These are phyloP conservation scores for Tricholomella constricta DNA, from an alignment of 768 basidiomycete species.

Conservation along the genomic window DNA sequence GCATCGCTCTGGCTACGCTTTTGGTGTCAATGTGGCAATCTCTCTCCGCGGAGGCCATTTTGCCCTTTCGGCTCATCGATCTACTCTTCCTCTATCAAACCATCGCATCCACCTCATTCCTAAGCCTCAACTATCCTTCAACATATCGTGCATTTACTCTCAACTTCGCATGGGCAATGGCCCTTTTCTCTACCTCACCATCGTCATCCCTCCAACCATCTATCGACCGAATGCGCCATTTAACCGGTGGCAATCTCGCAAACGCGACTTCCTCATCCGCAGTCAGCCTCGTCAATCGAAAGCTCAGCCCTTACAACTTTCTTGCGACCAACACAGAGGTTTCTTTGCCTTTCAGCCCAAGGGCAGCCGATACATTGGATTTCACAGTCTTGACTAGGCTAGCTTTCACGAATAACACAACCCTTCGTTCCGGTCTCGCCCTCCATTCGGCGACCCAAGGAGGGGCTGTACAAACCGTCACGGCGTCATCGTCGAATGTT, in stretches of 20 bases:
- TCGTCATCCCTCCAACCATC: conserved; percentile 67
- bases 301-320: conserved; percentile 76
- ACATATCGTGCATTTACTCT: conserved; percentile 78
- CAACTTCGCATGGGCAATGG: conserved; percentile 91
- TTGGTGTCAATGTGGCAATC: conserved; percentile 69
- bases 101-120: conserved; percentile 76
- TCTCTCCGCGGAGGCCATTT: conserved; percentile 51
- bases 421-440: conserved; percentile 7
- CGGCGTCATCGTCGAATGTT: conserved; percentile 60
- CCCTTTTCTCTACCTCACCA: conserved; percentile 59
- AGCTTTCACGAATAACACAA: not conserved
- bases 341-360: not conserved
- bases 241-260: conserved; percentile 76
- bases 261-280: conserved; percentile 61
- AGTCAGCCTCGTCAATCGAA: conserved; percentile 77
- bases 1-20: conserved; percentile 60
- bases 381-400: not conserved
- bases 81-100: conserved; percentile 82
- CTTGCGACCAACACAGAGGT: not conserved
- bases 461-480: conserved; percentile 65
- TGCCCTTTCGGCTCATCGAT: conserved; percentile 80
- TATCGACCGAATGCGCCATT: conserved; percentile 80
- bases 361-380: not conserved
- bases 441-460: conserved; percentile 18
- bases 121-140: conserved; percentile 86